These are phyloP conservation scores for Tillandsia leiboldiana DNA, from an alignment of 176 grass and related monocot species.

Conservation along the genomic window DNA sequence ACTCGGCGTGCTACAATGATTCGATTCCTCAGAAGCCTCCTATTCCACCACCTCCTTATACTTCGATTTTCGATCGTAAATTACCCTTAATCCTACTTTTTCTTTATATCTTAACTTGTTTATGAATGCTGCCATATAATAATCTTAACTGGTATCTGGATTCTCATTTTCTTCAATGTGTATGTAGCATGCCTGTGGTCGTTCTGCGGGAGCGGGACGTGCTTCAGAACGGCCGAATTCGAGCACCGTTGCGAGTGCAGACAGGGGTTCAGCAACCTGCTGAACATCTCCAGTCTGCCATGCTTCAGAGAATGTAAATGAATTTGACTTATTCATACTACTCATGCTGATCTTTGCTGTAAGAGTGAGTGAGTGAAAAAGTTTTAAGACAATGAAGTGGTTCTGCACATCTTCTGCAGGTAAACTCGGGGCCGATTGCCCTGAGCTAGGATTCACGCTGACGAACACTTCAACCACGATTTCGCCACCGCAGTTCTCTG, in stretches of 20 bases:
- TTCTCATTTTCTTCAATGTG: background rate
- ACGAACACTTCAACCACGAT: conserved; percentile 13
- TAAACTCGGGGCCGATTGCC: conserved; percentile 19
- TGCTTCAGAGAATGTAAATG: conserved; percentile 33
- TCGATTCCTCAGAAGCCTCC: conserved; percentile 8
- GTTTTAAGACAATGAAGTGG: background rate
- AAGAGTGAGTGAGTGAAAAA: background rate
- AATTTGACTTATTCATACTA: background rate
- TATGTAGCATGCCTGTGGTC: conserved; percentile 35
- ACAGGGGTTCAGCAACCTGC: conserved; percentile 31
- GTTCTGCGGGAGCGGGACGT: conserved; percentile 25
- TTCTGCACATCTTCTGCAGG: conserved; percentile 17
- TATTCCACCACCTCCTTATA: conserved; percentile 2
- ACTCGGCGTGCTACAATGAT: conserved; percentile 32
- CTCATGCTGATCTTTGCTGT: background rate
- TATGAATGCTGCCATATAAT: background rate
- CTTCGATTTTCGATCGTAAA: conserved; percentile 33
- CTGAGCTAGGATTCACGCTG: conserved; percentile 21
- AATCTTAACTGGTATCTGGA: background rate
- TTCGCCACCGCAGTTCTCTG: conserved; percentile 11
- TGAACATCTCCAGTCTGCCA: conserved; percentile 25
- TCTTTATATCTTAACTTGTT: background rate
- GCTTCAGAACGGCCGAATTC: conserved; percentile 15
- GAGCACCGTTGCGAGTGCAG: conserved; percentile 28
- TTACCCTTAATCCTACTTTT: background rate